Percentiles rank a stretch among this genome's conserved stretches.
Conservation (phyloP, 2,329 filamentous ascomycete species). For the Leptographium lundbergii region DNA sequence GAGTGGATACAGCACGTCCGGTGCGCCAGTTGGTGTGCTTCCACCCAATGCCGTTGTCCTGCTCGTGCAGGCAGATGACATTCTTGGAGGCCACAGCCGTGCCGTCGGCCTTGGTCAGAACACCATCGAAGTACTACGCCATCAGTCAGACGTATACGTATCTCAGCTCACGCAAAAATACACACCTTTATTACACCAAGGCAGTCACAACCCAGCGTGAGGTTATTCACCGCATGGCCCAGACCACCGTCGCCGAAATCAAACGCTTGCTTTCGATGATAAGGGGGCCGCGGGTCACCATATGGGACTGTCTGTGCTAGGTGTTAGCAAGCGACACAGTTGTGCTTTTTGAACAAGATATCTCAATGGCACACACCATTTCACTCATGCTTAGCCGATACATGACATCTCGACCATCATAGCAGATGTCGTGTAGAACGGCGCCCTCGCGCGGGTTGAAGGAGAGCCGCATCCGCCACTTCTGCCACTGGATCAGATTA, state of each 20-base stretch:
- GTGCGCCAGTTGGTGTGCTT: slow-evolving; percentile 39
- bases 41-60: slow-evolving; percentile 57
- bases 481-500: slow-evolving; percentile 44
- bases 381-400: slow-evolving; percentile 56
- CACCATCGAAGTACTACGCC: slow-evolving; percentile 41
- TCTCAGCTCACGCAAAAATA: not conserved
- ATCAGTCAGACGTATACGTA: not conserved
- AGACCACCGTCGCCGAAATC: slow-evolving; percentile 59
- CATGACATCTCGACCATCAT: slow-evolving; percentile 50
- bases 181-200: slow-evolving; percentile 44
- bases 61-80: slow-evolving; percentile 56
- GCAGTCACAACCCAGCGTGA: slow-evolving; percentile 56
- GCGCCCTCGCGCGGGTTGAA: slow-evolving; percentile 49
- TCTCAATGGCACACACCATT: slow-evolving; percentile 41
- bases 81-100: slow-evolving; percentile 31
- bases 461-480: slow-evolving; percentile 56
- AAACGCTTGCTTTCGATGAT: slow-evolving; percentile 58
- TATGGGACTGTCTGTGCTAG: slow-evolving; percentile 32
- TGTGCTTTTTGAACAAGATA: too few relatives aligned
- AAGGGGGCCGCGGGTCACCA: slow-evolving; percentile 51
- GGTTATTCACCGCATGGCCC: slow-evolving; percentile 56
- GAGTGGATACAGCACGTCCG: not conserved
- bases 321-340: not conserved
- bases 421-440: slow-evolving; percentile 56
- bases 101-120: slow-evolving; percentile 37